Percentiles rank a stretch among this genome's conserved stretches.
These are phyloP conservation scores for Parvularia atlantis DNA, from an alignment of 78 protist genomes.

Conservation along the genomic window DNA sequence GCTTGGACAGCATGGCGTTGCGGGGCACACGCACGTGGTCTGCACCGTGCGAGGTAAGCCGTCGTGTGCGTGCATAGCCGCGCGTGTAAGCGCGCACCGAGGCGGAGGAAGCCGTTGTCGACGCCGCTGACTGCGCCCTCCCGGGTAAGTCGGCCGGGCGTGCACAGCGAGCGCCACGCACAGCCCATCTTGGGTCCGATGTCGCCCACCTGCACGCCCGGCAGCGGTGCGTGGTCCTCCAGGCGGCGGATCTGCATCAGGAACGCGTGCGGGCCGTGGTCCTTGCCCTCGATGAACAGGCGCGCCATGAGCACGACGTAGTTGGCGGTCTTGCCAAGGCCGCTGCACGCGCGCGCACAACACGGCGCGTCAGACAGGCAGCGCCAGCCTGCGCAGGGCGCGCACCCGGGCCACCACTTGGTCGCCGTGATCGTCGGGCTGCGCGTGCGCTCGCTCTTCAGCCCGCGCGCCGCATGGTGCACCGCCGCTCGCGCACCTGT, in stretches of 20 bases:
- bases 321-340: conserved; percentile 44
- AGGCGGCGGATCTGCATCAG: conserved; percentile 23
- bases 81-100: too few species aligned
- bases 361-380: not conserved
- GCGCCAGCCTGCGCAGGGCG: not conserved
- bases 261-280: conserved; percentile 58
- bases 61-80: too few species aligned
- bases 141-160: not conserved
- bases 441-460: not conserved
- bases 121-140: too few species aligned
- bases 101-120: conserved; percentile 39
- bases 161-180: too few species aligned
- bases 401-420: conserved; percentile 78
- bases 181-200: conserved; percentile 33
- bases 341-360: too few species aligned
- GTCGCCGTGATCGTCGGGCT: conserved; percentile 45
- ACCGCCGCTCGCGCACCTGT: conserved; percentile 17
- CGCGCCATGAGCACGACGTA: conserved; percentile 59
- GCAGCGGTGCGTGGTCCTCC: conserved; percentile 10
- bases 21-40: conserved; percentile 31
- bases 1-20: conserved; percentile 8
- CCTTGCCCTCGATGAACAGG: conserved; percentile 33
- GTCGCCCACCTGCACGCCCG: conserved; percentile 21
- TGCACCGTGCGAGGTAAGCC: too few species aligned
- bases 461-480: not conserved